Evolutionary conservation across 2,329 filamentous ascomycete genomes (phyloP), one percentile per base, ranked within the genome.

Genomic region (Fusarium paranaense): DNA sequence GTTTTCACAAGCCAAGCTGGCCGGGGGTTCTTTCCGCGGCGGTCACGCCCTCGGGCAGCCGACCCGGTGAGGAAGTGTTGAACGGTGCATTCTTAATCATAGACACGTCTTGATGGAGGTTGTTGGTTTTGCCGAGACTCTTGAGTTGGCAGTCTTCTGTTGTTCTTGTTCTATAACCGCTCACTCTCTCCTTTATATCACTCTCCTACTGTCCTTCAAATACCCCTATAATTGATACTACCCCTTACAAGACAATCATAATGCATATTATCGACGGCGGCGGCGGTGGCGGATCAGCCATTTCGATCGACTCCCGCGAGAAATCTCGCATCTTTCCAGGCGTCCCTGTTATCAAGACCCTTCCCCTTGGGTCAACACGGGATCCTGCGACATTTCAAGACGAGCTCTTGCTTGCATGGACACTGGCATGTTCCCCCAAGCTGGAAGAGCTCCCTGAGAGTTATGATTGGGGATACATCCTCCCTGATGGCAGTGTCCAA

Each of bases 251-350:
- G 66, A 65, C 42, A 50, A 33, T 20, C 62, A 56, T 56, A 62
- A 79, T 77, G 76, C 74, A 66, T 47, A 77, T 56, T 56, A 76
- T 78, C 63, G 75, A 77, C 65, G 66, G 69, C 30, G 35, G 76
- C 60, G 76, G 73, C 54, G 71, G 72, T 52, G 71, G 72, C 47
- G 70, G 72, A 58, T 66, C 67, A 27, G 56, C 70, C 47, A 58
- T 62, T 45, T 66, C 69, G 27, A 64, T 66, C 61, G 58, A 67
- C 7, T 6, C 66, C n/a, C 61, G 18, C 42, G 16, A 64, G 50
- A 70, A 33, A n/a, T 25, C 60, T 57, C 27, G 45, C 42, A 32
- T 70, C 32, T 60, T 67, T 45, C n/a, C 42, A 27, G 32, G 20
- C 16, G 52, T 54, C 30, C 32, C 38, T 40, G 54, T 70, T 40